phyloP scores from a whole-genome alignment of 2,329 filamentous ascomycete species.

The Hymenoscyphus fructigenus region DNA sequence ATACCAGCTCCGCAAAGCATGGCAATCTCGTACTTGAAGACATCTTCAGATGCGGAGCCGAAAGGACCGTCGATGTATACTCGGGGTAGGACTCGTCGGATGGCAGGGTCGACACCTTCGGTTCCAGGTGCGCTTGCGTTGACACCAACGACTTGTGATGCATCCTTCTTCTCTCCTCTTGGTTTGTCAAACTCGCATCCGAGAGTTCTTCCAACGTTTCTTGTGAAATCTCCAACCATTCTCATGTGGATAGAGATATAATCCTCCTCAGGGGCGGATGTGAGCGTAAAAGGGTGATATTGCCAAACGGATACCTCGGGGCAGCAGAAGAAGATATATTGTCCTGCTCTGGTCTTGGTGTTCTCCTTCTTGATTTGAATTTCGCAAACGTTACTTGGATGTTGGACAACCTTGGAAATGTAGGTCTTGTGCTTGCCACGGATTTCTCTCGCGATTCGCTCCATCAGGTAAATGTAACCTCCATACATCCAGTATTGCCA shows the following conservation, averaged over 20 bases:
- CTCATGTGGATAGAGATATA: constrained; percentile 87
- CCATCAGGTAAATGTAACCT: constrained; percentile 76
- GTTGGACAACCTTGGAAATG: constrained; percentile 86
- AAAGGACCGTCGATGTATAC: constrained; percentile 85
- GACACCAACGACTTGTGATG: constrained; percentile 69
- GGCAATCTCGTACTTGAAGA: constrained; percentile 84
- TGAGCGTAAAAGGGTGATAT: constrained; percentile 85
- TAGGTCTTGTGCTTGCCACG: constrained; percentile 81
- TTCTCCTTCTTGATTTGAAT: constrained; percentile 91
- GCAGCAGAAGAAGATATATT: constrained; percentile 89
- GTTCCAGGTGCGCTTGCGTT: constrained; percentile 51
- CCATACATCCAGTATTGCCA: constrained; percentile 91
- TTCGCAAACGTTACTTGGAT: constrained; percentile 84
- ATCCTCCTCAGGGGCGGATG: constrained; percentile 84
- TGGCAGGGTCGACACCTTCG: constrained; percentile 63
- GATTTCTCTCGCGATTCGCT: constrained; percentile 74
- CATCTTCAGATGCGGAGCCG: constrained; percentile 81
- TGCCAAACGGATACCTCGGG: constrained; percentile 85
- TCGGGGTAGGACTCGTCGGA: constrained; percentile 72
- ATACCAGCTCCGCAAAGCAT: constrained; percentile 81
- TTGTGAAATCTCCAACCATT: constrained; percentile 80
- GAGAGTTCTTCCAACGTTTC: constrained; percentile 64
- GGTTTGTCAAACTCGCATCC: constrained; percentile 72
- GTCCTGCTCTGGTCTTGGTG: constrained; percentile 76
- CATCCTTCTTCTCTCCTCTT: constrained; percentile 47